Base-by-base conservation (phyloP, 2,329 filamentous ascomycete species). In the Apiospora marii region DNA sequence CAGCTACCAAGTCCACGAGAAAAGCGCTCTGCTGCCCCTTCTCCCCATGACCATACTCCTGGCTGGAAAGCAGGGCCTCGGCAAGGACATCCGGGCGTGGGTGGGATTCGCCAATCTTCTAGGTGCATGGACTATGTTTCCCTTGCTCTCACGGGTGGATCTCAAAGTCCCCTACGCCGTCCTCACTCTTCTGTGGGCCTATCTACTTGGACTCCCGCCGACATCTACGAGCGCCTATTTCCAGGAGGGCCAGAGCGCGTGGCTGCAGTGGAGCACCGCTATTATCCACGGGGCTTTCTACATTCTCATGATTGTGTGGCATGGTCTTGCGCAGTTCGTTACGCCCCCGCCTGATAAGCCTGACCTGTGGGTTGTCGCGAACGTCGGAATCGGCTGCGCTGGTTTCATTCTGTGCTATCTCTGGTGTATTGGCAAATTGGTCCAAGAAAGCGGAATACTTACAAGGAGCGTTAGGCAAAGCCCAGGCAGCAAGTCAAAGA, bases 1-100 rank as follows among this genome's bases (percentile, higher is more conserved):
- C 84, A 97, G 94, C 78, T 99, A 97, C 81, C 96, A 99, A 81
- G 97, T 99, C 0, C 96, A 99, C 79, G 96, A 99, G 84, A 99
- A 99, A 88, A 98, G 95, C 76, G 94, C 98, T 0, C 87, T 99
- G 6, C 89, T 99, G 2, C 97, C 96, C 0, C 86, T 99, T 67
- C 90, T 98, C 81, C 96, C 96, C 0, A 98, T 97, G 93, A 98
- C 95, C 0, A 84, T 98, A 8, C 87, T 98, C 6, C 87, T 99
- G 51, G 93, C 93, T 22, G 92, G 93, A 22, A 90, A 92, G 74
- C 90, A 93, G 68, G 96, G 96, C 0, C 84, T 99, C 69, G 90
- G 90, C 73, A 93, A 93, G 73, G 91, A 92, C 70, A 90, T 90
- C 24, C 90, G 96, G 68, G 92, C 94, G 1, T 99, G 96, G 96